Base-by-base conservation (phyloP, 305 asterid genomes). In the Fraxinus angustifolia region DNA sequence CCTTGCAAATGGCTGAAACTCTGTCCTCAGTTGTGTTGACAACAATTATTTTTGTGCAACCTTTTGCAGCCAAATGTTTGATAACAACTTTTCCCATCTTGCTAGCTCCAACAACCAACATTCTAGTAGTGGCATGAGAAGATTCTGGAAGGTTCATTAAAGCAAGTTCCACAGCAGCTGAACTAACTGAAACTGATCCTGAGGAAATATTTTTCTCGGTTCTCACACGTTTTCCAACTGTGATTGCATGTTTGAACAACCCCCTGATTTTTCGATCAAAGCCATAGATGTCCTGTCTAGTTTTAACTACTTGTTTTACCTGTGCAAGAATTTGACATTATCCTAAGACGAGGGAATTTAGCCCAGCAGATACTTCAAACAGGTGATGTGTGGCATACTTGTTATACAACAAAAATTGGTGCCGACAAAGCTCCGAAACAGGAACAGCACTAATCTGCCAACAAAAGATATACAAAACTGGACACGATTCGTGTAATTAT, bases 131-230 rank as follows among this genome's bases (percentile, higher is more conserved):
- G 71, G 85, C 88, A 83, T 76, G 94, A 26, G 91, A 90, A 81
- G 62, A 26, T 62, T 85, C 88, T 16, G 96, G 94, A 91, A 93
- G 93, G 76, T 95, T 95, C 92, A 87, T 82, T 80, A 87, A 79
- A 40, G 98, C 97, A 78, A 95, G 98, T 87, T 95, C 97, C 62
- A 95, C 99, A 42, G 99, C 93, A 50, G 99, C 98, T 28, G 99
- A 93, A 83, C 99, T 93, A 80, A 95, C 97, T 8, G 98, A 95
- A 30, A 95, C 96, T 0, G 98, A 90, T 17, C 99, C 99, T 1
- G 92, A 82, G 35, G 99, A 88, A 80, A 92, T 95, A 80, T 62
- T 91, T 76, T 97, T 95, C 84, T 95, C 97, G 10, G 96, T 87
- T 83, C 99, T 90, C 38, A 95, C 99, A 14, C 99, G 90, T 86